Base-by-base conservation (phyloP, 768 basidiomycete genomes). In the Pulveroboletus sp. region DNA sequence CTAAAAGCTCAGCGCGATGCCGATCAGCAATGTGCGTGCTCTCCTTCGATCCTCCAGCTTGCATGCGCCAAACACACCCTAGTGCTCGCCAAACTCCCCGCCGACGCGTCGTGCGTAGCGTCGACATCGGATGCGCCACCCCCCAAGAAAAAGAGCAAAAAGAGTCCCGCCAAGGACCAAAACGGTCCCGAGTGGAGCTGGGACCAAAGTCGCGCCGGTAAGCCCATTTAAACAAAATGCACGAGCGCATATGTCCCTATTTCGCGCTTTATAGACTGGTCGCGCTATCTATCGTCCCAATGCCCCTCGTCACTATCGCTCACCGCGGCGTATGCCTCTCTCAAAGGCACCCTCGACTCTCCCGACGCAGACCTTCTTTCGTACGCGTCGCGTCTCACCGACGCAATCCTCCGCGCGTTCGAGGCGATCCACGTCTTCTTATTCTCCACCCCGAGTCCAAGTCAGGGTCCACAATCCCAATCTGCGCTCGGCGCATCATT, bases 101-200 rank as follows among this genome's bases (percentile, higher is more conserved):
- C 46, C n/a, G 54, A 53, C 35, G 52, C 47, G 30, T 53, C 61
- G 9, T 55, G 51, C 39, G 24, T 13, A 42, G 40, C 47, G n/a
- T 45, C 54, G 17, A 43, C 41, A 37, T 55, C 53, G 28, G 61
- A 58, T 18, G 50, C 31, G 6, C 65, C 59, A 2, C 60, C 61
- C 24, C 57, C 59, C 10, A 64, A 56, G 47, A 67, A 68, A 46
- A 66, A 57, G 44, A 58, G 35, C 33, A 66, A 62, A 51, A 67
- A 60, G 45, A 58, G 50, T 6, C 31, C 42, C 8, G 15, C 32
- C 37, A 64, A 55, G 27, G 56, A 52, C 26, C 55, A 51, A 31
- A 55, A 45, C 35, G 58, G 54, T 24, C 41, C 40, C 14, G 54
- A 57, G 33, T 57, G 54, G 51, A 50, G 37, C 24, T 66, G 66